Evolutionary conservation across 2,329 filamentous ascomycete species (phyloP).

Genomic region (Stachybotrys echinatus): DNA sequence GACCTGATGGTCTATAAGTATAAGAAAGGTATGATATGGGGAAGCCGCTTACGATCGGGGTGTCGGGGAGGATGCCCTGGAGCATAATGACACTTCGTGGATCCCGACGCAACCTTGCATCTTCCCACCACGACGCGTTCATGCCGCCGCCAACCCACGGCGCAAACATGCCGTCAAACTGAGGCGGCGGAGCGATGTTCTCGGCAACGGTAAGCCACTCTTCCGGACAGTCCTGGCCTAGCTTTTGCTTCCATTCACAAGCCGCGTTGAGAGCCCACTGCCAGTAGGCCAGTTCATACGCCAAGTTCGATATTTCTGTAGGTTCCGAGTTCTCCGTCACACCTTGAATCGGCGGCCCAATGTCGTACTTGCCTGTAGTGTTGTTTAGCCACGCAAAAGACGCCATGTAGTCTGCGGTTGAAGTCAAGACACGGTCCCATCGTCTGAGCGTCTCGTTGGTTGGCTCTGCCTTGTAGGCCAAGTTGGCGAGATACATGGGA

Average conservation of each 20-base stretch:
- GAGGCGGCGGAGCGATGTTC: slow-evolving; percentile 46
- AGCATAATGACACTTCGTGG: slow-evolving; percentile 40
- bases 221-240: slow-evolving; percentile 32
- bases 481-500: slow-evolving; percentile 54
- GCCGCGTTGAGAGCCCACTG: slow-evolving; percentile 53
- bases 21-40: too few species aligned
- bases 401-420: slow-evolving; percentile 54
- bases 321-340: slow-evolving; percentile 53
- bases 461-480: slow-evolving; percentile 22
- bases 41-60: too few species aligned
- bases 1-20: too few species aligned
- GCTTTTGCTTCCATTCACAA: slow-evolving; percentile 44
- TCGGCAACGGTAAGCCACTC: slow-evolving; percentile 43
- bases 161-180: slow-evolving; percentile 43
- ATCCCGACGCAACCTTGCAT: slow-evolving; percentile 28
- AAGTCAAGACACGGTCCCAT: slow-evolving; percentile 48
- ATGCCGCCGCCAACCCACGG: slow-evolving; percentile 52
- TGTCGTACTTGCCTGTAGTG: slow-evolving; percentile 44
- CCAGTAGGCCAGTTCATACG: slow-evolving; percentile 56
- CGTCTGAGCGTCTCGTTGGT: slow-evolving; percentile 33
- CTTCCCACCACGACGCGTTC: slow-evolving; percentile 35
- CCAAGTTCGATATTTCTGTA: slow-evolving; percentile 50
- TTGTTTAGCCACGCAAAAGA: slow-evolving; percentile 50
- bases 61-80: slow-evolving; percentile 36
- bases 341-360: slow-evolving; percentile 40